Evolutionary conservation across 192 early-diverging fungal species (phyloP).

Genomic region (Backusella tuberculispora): DNA sequence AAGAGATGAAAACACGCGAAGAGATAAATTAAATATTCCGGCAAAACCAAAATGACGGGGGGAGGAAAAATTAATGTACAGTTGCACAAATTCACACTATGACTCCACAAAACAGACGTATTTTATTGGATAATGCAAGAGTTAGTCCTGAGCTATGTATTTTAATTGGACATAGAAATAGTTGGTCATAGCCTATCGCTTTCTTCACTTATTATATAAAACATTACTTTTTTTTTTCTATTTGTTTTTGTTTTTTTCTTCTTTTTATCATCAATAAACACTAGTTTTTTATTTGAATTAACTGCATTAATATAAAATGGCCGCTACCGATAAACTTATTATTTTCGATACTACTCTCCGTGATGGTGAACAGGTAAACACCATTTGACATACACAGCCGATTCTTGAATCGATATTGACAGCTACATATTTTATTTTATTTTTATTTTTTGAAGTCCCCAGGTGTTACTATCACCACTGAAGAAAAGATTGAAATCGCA

Average conservation of each 20-base stretch:
- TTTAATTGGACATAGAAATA: conserved; percentile 9
- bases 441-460: conserved; percentile 69
- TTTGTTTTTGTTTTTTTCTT: neutral
- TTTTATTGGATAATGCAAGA: conserved; percentile 1
- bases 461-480: conserved; percentile 89
- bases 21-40: neutral
- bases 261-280: neutral
- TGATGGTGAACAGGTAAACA: conserved; percentile 89
- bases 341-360: conserved; percentile 97
- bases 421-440: neutral
- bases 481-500: conserved; percentile 96
- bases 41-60: neutral
- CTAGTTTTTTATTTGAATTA: neutral
- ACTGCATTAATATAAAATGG: conserved; percentile 7
- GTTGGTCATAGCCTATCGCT: conserved; percentile 16
- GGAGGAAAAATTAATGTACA: neutral
- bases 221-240: neutral
- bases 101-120: neutral
- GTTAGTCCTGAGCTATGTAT: neutral
- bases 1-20: neutral
- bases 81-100: neutral
- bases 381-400: neutral
- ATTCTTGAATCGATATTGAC: neutral
- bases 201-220: neutral
- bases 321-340: conserved; percentile 69